Base-by-base conservation (phyloP, 148 eudicot species). In the Bassia scoparia region DNA sequence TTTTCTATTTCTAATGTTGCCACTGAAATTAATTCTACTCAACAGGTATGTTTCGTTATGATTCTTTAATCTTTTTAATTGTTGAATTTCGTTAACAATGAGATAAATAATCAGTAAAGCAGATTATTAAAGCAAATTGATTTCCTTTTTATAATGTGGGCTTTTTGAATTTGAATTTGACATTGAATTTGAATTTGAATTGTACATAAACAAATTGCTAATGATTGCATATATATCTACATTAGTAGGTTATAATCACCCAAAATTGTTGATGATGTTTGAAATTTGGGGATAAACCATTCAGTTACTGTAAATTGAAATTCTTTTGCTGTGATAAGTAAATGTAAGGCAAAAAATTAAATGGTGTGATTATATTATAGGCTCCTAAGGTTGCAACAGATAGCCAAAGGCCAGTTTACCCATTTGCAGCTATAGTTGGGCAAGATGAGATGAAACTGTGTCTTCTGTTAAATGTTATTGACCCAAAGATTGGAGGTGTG, bases 401-500 rank as follows among this genome's bases (percentile, higher is more conserved):
- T 78, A 87, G 63, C 83, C 97, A 88, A 73, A 89, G 98, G 80
- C 97, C 96, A 7, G 98, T 95, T 29, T 95, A 82, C 71, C 98
- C 97, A 31, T 95, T 91, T 83, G 80, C 97, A 34, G 97, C 98
- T 54, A 89, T 95, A 83, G 97, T 95, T 52, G 98, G 98, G 55
- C 98, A 95, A 78, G 97, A 89, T 68, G 98, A 95, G 86, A 95
- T 95, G 98, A 95, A 95, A 80, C 84, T 95, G 1, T 95, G 97
- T 81, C 97, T 91, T 73, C 59, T 91, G 53, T 73, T 95, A 48
- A 95, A 95, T 78, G 98, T 94, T 37, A 91, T 94, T 69, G 98
- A 94, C 81, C 98, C 98, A 61, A 94, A 94, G 78, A 94, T 91
- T 59, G 98, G 98, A 37, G 97, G 97, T 71, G 98, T 94, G 38